Evolutionary conservation across 2,329 filamentous ascomycete genomes (phyloP), one percentile per base, ranked within the genome.

Genomic region (Cryphonectria nitschkei): DNA sequence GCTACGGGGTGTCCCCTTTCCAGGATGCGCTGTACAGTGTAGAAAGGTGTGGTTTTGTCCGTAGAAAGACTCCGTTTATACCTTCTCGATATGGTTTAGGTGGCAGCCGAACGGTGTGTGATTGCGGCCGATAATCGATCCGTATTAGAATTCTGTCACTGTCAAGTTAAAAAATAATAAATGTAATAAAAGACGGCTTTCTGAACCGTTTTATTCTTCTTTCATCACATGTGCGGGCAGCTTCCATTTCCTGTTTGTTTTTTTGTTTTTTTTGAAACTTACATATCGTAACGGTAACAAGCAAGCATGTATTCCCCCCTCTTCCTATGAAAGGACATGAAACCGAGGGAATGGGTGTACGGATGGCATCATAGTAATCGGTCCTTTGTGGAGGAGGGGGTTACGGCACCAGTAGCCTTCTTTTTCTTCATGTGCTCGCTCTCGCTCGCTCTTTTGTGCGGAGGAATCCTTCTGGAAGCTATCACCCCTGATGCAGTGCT

Each of bases 381-480:
- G 58, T 61, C 58, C 34, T 61, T 61, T 58, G 29, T 11, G 54
- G 6, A 16, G 8, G 34, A 37, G 14, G 56, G 29, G 56, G 32
- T 37, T 39, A 34, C 46, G 7, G 37, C 34, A 19, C 26, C 26
- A 19, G 54, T 50, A 50, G 8, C 22, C 11, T 11, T 50, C 11
- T 39, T 11, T n/a, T 11, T 4, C 2, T 50, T 9, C 29, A 29
- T 29, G 34, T 34, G 37, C 62, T 52, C 61, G 62, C 37, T 43
- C 26, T 41, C 34, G 32, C 34, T 69, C 68, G 68, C 68, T 65
- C 62, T 66, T 69, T 69, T 66, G 26, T n/a, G 62, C 68, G 68
- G 68, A 19, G 65, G 61, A 69, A 66, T 52, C 60, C 54, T 54
- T 41, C 52, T 52, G 56, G 32, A 50, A 39, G 68, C 62, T 41